Evolutionary conservation across 2,329 filamentous ascomycete genomes (phyloP).

Genomic region (Colletotrichum chlorophyti): DNA sequence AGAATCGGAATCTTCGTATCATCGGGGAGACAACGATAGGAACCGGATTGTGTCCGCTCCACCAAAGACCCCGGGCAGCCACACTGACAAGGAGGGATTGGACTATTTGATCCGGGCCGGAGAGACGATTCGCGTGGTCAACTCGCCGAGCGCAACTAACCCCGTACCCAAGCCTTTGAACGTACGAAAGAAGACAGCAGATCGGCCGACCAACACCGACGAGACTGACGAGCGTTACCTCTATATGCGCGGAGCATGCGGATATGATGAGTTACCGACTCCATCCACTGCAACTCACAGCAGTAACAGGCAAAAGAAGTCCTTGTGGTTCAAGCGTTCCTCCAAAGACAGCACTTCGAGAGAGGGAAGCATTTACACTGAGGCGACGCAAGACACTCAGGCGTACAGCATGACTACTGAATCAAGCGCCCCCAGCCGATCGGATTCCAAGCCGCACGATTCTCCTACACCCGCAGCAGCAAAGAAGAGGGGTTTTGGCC

Average conservation of each 20-base stretch:
- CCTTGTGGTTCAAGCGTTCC: conserved; percentile 58
- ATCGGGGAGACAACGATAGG: conserved; percentile 37
- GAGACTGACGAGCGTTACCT: conserved; percentile 33
- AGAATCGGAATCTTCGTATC: conserved; percentile 23
- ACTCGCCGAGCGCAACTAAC: conserved; percentile 50
- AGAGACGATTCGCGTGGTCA: conserved; percentile 63
- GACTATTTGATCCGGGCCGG: conserved; percentile 54
- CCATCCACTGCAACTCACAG: conserved; percentile 29
- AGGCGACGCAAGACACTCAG: conserved; percentile 20
- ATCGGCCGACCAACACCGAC: neutral
- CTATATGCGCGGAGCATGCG: conserved; percentile 33
- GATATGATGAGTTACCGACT: conserved; percentile 30
- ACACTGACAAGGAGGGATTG: conserved; percentile 43
- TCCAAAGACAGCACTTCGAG: conserved; percentile 45
- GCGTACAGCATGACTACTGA: conserved; percentile 25
- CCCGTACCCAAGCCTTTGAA: conserved; percentile 48
- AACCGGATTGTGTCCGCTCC: conserved; percentile 55
- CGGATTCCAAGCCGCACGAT: conserved; percentile 2
- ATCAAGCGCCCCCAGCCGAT: conserved; percentile 25
- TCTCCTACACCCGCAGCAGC: conserved; percentile 22
- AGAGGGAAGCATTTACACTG: conserved; percentile 27
- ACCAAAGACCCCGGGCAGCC: conserved; percentile 34
- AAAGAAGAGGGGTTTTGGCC: conserved; percentile 57
- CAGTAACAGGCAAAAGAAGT: conserved; percentile 50
- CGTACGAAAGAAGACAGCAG: conserved; percentile 45